Percentiles rank a stretch among this genome's conserved stretches.
phyloP scores from a whole-genome alignment of 2,329 filamentous ascomycete species.

The Fusarium oligoseptatum region DNA sequence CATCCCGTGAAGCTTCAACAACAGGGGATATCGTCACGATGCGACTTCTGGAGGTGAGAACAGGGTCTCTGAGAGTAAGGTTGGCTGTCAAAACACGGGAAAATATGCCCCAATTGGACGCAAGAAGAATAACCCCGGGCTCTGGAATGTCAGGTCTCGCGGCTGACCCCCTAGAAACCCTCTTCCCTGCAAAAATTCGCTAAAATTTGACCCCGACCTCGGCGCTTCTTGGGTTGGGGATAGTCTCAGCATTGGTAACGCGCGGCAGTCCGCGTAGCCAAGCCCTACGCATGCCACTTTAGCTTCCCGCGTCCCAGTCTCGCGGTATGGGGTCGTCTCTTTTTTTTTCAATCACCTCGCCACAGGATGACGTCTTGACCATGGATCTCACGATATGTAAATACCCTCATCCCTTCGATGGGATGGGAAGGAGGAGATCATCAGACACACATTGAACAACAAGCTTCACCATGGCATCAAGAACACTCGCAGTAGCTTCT shows the following conservation, averaged over 20 bases:
- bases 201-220: not conserved
- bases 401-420: slow-evolving; percentile 3
- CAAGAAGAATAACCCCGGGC: not conserved
- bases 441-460: not conserved
- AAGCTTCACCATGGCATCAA: slow-evolving; percentile 1
- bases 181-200: not conserved
- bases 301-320: not conserved
- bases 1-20: not conserved
- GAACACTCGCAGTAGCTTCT: slow-evolving; percentile 6
- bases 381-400: slow-evolving; percentile 15
- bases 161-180: not conserved
- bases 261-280: slow-evolving; percentile 2
- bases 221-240: not conserved
- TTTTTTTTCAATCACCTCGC: not conserved
- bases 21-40: slow-evolving; percentile 3
- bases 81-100: not conserved
- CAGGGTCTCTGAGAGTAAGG: not conserved
- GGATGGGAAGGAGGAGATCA: not conserved
- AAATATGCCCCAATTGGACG: not conserved
- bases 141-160: slow-evolving; percentile 1
- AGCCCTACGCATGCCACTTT: not conserved
- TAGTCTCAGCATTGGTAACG: slow-evolving; percentile 5
- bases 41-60: not conserved
- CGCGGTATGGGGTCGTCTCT: not conserved
- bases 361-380: slow-evolving; percentile 15